Evolutionary conservation across 2,329 filamentous ascomycete species (phyloP).

Genomic region (Trichoderma atrobrunneum): DNA sequence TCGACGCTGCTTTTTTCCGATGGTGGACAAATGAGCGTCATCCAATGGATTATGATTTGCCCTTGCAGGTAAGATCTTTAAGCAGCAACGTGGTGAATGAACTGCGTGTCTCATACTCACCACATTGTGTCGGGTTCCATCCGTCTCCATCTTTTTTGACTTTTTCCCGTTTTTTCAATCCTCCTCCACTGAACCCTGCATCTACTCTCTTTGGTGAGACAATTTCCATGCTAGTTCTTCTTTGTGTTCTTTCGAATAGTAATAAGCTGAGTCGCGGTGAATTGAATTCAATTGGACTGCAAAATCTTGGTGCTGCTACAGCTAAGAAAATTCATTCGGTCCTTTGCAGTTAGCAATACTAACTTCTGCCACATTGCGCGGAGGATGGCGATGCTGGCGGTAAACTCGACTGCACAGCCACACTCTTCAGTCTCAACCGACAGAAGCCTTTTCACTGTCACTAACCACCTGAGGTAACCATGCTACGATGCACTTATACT

Average conservation of each 20-base stretch:
- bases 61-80: neutral
- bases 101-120: neutral
- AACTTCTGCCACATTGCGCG: neutral
- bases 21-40: conserved; percentile 1
- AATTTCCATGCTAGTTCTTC: neutral
- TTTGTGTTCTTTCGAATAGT: neutral
- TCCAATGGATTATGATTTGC: neutral
- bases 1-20: neutral
- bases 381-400: neutral
- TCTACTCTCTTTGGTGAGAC: neutral
- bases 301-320: neutral
- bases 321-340: neutral
- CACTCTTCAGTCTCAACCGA: neutral
- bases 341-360: neutral
- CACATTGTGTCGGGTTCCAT: neutral
- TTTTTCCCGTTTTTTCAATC: neutral
- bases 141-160: neutral
- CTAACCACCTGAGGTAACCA: neutral
- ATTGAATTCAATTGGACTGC: neutral
- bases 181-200: too few relatives aligned
- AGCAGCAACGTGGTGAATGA: neutral
- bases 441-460: neutral
- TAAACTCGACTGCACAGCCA: neutral
- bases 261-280: neutral
- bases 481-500: neutral